Conservation (phyloP, 129 eudicot species). For the Centrapalus pauciflorus region DNA sequence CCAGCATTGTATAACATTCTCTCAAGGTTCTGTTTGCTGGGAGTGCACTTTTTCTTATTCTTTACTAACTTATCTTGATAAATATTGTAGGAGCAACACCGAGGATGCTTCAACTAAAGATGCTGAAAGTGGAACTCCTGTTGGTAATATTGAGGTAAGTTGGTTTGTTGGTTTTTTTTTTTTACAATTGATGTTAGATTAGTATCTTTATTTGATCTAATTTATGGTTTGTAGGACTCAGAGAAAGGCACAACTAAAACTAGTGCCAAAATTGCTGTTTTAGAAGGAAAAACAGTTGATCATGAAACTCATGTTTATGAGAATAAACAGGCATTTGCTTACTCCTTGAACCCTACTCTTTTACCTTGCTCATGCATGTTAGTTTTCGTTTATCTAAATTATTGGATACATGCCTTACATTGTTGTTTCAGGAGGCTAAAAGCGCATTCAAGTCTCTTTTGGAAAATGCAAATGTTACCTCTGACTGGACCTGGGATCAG, state of each 20-base stretch:
- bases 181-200: not conserved
- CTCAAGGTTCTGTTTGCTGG: not conserved
- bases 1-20: slow-evolving; percentile 33
- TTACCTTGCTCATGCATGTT: slow-evolving; percentile 8
- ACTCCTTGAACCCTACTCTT: not conserved
- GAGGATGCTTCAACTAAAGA: slow-evolving; percentile 36
- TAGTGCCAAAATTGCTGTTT: slow-evolving; percentile 27
- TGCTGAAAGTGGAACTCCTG: slow-evolving; percentile 35
- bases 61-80: not conserved
- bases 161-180: not conserved
- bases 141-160: slow-evolving; percentile 47
- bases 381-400: slow-evolving; percentile 11
- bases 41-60: not conserved
- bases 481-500: slow-evolving; percentile 98
- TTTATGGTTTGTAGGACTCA: slow-evolving; percentile 43
- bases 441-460: slow-evolving; percentile 72
- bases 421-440: slow-evolving; percentile 66
- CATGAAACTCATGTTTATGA: slow-evolving; percentile 52
- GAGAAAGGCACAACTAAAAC: slow-evolving; percentile 29
- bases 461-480: slow-evolving; percentile 75
- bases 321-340: slow-evolving; percentile 56
- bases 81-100: slow-evolving; percentile 37
- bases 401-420: not conserved
- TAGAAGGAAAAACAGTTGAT: slow-evolving; percentile 59
- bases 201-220: slow-evolving; percentile 6